These are phyloP conservation scores for Salix koriyanagi DNA, from an alignment of 345 rosid species.

Conservation along the genomic window DNA sequence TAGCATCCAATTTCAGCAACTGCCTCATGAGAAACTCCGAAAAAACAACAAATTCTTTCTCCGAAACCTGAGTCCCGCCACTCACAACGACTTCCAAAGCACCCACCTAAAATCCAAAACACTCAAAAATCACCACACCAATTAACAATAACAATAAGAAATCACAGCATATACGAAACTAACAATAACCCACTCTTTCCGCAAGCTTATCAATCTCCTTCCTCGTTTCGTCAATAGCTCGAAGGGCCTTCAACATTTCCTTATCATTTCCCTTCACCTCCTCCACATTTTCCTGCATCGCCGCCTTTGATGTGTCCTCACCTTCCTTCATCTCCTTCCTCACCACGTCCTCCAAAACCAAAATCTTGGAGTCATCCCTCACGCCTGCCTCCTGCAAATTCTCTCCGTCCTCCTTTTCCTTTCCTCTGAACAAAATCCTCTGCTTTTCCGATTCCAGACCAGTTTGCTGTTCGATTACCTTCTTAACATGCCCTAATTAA, in stretches of 20 bases:
- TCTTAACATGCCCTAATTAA: slow-evolving; percentile 62
- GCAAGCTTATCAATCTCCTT: slow-evolving; percentile 72
- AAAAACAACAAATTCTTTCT: slow-evolving; percentile 53
- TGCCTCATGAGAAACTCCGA: slow-evolving; percentile 87
- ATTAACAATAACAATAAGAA: background rate
- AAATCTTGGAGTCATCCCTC: slow-evolving; percentile 61
- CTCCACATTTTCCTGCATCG: slow-evolving; percentile 2
- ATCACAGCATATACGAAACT: background rate
- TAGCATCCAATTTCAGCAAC: slow-evolving; percentile 72
- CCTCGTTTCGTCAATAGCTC: slow-evolving; percentile 46
- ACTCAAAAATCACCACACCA: background rate
- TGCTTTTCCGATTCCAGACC: slow-evolving; percentile 46
- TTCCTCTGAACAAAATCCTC: slow-evolving; percentile 71
- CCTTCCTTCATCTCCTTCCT: slow-evolving; percentile 29
- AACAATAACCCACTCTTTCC: slow-evolving; percentile 48
- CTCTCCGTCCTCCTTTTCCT: slow-evolving; percentile 63
- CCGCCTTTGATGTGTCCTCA: background rate
- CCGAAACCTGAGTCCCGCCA: slow-evolving; percentile 54
- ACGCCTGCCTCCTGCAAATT: slow-evolving; percentile 53
- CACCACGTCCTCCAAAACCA: slow-evolving; percentile 49
- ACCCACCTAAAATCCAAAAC: slow-evolving; percentile 43
- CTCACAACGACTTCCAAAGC: slow-evolving; percentile 65
- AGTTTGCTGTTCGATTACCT: slow-evolving; percentile 39
- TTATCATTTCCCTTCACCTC: slow-evolving; percentile 17
- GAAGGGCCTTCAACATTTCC: slow-evolving; percentile 46